phyloP scores from a whole-genome alignment of 1,284 basidiomycete species.

The Sporisorium exsertum region DNA sequence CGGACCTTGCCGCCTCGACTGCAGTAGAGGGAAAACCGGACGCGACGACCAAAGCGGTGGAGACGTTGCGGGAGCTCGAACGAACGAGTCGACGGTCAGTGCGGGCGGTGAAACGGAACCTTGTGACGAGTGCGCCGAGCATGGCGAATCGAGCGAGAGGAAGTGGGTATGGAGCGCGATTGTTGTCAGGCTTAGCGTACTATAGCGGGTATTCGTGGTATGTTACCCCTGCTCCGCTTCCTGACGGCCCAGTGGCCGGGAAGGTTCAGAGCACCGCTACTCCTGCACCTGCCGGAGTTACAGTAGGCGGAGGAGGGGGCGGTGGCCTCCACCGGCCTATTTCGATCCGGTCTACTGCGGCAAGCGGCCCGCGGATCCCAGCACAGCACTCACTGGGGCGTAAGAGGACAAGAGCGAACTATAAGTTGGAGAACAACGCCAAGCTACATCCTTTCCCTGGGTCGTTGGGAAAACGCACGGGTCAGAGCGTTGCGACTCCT shows the following conservation, averaged over 20 bases:
- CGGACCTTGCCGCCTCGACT: neutral
- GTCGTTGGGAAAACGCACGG: slow-evolving; percentile 6
- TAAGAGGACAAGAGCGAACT: slow-evolving; percentile 24
- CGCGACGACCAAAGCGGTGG: slow-evolving; percentile 20
- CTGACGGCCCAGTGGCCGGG: no score
- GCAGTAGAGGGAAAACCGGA: neutral
- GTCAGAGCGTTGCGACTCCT: neutral
- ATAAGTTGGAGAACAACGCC: slow-evolving; percentile 37
- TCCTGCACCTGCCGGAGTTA: neutral
- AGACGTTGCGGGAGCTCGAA: slow-evolving; percentile 26
- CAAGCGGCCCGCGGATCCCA: slow-evolving; percentile 12
- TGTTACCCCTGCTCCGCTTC: neutral
- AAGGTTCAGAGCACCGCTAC: neutral
- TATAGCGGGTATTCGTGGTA: slow-evolving; percentile 37
- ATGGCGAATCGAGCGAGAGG: neutral
- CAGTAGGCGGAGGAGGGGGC: neutral
- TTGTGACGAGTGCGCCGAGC: slow-evolving; percentile 12
- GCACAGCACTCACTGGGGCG: slow-evolving; percentile 24
- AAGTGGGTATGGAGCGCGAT: slow-evolving; percentile 20
- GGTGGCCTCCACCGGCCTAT: slow-evolving; percentile 15
- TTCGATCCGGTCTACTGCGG: neutral
- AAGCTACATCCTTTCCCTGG: slow-evolving; percentile 48
- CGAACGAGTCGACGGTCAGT: slow-evolving; percentile 7
- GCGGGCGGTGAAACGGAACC: slow-evolving; percentile 18
- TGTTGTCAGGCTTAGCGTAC: slow-evolving; percentile 26